Evolutionary conservation across 129 eudicot species (phyloP).

Genomic region (Oenanthe sinensis): DNA sequence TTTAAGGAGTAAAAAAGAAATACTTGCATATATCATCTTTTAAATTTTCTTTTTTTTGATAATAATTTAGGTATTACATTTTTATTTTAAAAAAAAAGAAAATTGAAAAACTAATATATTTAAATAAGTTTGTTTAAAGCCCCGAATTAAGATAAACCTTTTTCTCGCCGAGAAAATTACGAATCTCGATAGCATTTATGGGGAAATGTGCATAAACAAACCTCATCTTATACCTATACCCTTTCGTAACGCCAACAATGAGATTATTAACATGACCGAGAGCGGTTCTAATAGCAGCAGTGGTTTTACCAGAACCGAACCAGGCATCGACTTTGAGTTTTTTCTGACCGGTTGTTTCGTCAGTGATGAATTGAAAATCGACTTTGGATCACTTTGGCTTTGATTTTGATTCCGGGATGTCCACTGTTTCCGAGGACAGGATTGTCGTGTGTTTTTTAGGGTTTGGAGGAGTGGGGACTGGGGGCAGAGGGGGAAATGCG

Average conservation of each 20-base stretch:
- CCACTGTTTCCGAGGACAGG: constrained; percentile 50
- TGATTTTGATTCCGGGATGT: constrained; percentile 46
- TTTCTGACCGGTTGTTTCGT: constrained; percentile 39
- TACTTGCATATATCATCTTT: too few species aligned
- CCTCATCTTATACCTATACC: constrained; percentile 64
- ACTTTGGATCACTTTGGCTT: constrained; percentile 55
- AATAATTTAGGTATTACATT: too few species aligned
- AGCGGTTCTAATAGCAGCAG: constrained; percentile 59
- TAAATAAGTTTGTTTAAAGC: too few species aligned
- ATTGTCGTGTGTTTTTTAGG: constrained; percentile 24
- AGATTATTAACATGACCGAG: constrained; percentile 46
- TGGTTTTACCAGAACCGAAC: constrained; percentile 57
- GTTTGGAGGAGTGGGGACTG: not conserved
- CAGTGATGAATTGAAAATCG: constrained; percentile 50
- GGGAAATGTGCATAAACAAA: constrained; percentile 76
- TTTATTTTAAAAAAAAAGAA: too few species aligned
- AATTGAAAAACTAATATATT: too few species aligned
- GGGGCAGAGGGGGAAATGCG: not conserved
- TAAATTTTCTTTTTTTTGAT: too few species aligned
- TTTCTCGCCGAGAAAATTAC: constrained; percentile 68
- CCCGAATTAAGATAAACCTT: too few species aligned
- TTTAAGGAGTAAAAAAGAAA: too few species aligned
- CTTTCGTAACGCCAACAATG: constrained; percentile 54
- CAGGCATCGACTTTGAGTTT: constrained; percentile 60
- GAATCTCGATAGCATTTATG: constrained; percentile 59